Evolutionary conservation across 2,329 filamentous ascomycete species (phyloP), one percentile per base, ranked within the genome.

Genomic region (Sarocladium strictum): DNA sequence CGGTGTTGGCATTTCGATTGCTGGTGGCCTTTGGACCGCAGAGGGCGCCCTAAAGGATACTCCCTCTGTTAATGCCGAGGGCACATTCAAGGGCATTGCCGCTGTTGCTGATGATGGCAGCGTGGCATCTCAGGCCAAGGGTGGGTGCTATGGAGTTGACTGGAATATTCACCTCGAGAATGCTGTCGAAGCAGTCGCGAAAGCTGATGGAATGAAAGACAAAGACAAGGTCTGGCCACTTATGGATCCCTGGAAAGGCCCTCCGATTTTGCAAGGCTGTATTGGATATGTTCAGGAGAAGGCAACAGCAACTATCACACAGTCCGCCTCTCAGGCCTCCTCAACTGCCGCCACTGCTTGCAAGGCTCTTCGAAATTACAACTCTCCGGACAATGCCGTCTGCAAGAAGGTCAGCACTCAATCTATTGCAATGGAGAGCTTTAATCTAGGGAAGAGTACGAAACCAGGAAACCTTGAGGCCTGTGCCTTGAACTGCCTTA

Each of bases 231-330:
- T 4, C 12, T 32, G 26, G 23, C 23, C 23, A 17, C 54, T 55
- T 26, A 55, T 55, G 23, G 24, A 38, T 19, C 4, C 21, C 19
- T 49, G 49, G 47, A 33, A 53, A 21, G 53, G 54, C 24, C 32
- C 24, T 14, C 54, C 54, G n/a, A 55, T 55, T 53, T 32, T 47
- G 11, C 24, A 55, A 17, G 54, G 54, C 14, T 55, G 54, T 40
- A 55, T 55, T 24, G 54, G 54, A 26, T 55, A 55, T 17, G 54
- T 53, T 23, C 26, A 15, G 53, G n/a, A 15, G 9, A 38, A 38
- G 35, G 35, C 35, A 38, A 38, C 35, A n/a, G n/a, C 35, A 38
- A n/a, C 35, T 32, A n/a, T n/a, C n/a, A n/a, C n/a, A n/a, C n/a
- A n/a, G n/a, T n/a, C 38, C 17, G 9, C 38, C 17, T 14, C 41